Evolutionary conservation across 129 eudicot species (phyloP).

Genomic region (Cynara cardunculus): DNA sequence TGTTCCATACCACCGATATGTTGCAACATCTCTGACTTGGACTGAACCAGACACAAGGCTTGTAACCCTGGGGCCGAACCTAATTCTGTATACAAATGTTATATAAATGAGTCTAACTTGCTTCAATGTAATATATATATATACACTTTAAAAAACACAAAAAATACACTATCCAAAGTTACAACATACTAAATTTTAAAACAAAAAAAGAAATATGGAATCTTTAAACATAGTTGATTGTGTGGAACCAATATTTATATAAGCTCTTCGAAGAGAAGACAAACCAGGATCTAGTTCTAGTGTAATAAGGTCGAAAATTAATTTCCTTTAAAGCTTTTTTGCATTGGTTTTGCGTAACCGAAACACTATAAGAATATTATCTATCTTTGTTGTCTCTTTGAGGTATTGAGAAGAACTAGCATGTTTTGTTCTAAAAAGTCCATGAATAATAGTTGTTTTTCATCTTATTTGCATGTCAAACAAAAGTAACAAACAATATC

Average conservation of each 20-base stretch:
- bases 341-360: too few species aligned
- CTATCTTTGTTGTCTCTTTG: neutral
- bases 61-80: neutral
- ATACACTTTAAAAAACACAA: neutral
- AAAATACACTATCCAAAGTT: neutral
- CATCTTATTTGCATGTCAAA: neutral
- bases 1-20: neutral
- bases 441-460: neutral
- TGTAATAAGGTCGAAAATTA: neutral
- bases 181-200: neutral
- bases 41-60: neutral
- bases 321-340: neutral
- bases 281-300: neutral
- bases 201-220: neutral
- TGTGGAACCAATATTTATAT: neutral
- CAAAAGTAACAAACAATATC: neutral
- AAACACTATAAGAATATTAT: too few species aligned
- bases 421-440: neutral
- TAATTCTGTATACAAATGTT: neutral
- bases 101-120: neutral
- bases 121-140: neutral
- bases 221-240: neutral
- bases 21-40: constrained; percentile 18
- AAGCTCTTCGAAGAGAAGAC: neutral
- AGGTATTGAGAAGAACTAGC: neutral